Percentiles rank a stretch among this genome's conserved stretches.
Evolutionary conservation across 331 rosid genomes (phyloP).

Genomic region (Quercus phellos): DNA sequence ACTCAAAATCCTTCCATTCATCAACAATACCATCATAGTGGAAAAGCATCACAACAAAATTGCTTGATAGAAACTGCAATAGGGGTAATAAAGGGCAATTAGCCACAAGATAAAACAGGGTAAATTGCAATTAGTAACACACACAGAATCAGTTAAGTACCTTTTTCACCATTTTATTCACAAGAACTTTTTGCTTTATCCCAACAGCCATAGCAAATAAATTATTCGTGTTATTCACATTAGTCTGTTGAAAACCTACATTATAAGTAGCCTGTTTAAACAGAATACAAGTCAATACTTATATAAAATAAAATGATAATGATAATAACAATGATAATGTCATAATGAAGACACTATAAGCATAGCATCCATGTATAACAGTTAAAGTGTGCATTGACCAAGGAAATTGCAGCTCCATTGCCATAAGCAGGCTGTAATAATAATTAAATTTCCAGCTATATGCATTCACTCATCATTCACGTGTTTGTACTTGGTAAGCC

Average conservation of each 20-base stretch:
- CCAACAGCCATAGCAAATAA: conserved; percentile 76
- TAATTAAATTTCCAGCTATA: neutral
- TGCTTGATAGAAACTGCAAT: conserved; percentile 61
- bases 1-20: conserved; percentile 56
- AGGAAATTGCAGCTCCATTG: neutral
- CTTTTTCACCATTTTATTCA: conserved; percentile 74
- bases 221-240: conserved; percentile 29
- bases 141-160: conserved; percentile 23
- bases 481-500: neutral
- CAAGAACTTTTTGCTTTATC: conserved; percentile 69
- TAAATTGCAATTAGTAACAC: conserved; percentile 1
- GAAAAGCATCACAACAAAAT: conserved; percentile 74
- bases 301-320: neutral
- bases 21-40: conserved; percentile 78
- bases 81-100: conserved; percentile 11
- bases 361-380: neutral
- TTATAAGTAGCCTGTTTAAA: neutral
- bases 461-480: neutral
- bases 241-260: conserved; percentile 27
- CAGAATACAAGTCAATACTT: conserved; percentile 12
- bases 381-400: neutral
- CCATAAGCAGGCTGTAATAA: neutral
- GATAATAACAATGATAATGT: neutral
- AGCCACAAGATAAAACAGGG: conserved; percentile 12
- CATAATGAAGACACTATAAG: neutral